These are phyloP conservation scores for Cadophora gregata DNA, from an alignment of 2,329 filamentous ascomycete genomes.

Conservation along the genomic window DNA sequence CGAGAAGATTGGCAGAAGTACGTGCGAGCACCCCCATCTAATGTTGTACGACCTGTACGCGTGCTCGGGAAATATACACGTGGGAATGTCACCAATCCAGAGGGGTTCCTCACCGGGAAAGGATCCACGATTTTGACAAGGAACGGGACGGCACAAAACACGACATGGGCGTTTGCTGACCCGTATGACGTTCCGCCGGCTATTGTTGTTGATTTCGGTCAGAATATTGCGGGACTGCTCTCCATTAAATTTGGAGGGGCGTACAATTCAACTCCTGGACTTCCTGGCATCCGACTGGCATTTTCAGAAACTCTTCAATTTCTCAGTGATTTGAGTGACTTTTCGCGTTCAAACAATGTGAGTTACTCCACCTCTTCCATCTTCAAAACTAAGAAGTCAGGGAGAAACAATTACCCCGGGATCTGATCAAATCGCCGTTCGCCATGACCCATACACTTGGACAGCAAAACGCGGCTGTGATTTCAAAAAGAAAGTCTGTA, in stretches of 20 bases:
- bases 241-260: constrained; percentile 51
- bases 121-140: constrained; percentile 44
- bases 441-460: constrained; percentile 51
- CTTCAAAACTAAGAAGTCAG: constrained; percentile 30
- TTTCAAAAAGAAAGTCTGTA: constrained; percentile 51
- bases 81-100: constrained; percentile 49
- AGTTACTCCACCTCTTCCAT: constrained; percentile 21
- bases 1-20: constrained; percentile 47
- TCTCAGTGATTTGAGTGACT: constrained; percentile 53
- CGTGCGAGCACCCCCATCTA: constrained; percentile 47
- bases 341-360: constrained; percentile 55
- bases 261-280: constrained; percentile 42
- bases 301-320: constrained; percentile 57
- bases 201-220: constrained; percentile 57
- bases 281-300: constrained; percentile 51
- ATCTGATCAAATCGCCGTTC: constrained; percentile 57
- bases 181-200: constrained; percentile 41
- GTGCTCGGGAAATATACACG: constrained; percentile 45
- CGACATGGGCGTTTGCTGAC: constrained; percentile 12
- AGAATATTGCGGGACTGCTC: constrained; percentile 53
- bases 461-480: constrained; percentile 52
- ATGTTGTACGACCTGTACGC: constrained; percentile 43
- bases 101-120: constrained; percentile 43
- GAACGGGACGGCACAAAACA: constrained; percentile 21
- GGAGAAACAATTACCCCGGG: constrained; percentile 51